Base-by-base conservation (phyloP, 495 filamentous ascomycete species). In the Penicillium lividum region DNA sequence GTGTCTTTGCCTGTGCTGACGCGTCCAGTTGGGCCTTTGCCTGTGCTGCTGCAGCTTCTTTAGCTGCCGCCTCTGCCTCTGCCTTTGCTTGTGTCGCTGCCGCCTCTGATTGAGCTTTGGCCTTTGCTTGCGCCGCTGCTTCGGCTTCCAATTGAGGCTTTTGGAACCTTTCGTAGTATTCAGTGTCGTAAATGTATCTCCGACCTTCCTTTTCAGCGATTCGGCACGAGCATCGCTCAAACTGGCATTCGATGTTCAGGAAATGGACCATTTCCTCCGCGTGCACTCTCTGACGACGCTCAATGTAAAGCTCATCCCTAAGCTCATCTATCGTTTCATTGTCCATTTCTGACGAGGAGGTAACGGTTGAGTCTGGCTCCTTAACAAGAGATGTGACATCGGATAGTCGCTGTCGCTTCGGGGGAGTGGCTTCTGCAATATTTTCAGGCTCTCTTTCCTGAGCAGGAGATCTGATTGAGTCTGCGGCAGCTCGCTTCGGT, bases 191-290 rank as follows among this genome's bases (percentile, higher is more conserved):
- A n/a, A 80, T 62, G 57, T 81, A 84, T n/a, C 65, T 61, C 15
- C 59, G 67, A n/a, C 78, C 79, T 15, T 78, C 66, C 33, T 67
- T 62, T 58, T 86, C 82, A 4, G 81, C 80, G 49, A 84, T 56
- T 40, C 84, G 77, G 67, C 86, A 90, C 1, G 85, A 72, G 73
- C 90, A 94, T 68, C 82, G 82, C 55, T 82, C 81, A 56, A 93
- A 85, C 47, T 85, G 81, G 70, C 92, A 95, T 68, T 96, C 90
- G 58, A 89, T 81, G 62, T 89, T 84, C 77, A 96, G 75, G 68
- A 92, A 96, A n/a, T 92, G 82, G 28, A 93, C 75, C 62, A 86
- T 84, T 13, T 89, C 87, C 56, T 92, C 81, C 0, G 89, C 88
- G 15, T 86, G 79, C 33, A 82, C 74, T 46, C 90, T 82, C 44